Conservation (phyloP, 2,329 filamentous ascomycete species). For the Coniosporium tulheliwenetii region DNA sequence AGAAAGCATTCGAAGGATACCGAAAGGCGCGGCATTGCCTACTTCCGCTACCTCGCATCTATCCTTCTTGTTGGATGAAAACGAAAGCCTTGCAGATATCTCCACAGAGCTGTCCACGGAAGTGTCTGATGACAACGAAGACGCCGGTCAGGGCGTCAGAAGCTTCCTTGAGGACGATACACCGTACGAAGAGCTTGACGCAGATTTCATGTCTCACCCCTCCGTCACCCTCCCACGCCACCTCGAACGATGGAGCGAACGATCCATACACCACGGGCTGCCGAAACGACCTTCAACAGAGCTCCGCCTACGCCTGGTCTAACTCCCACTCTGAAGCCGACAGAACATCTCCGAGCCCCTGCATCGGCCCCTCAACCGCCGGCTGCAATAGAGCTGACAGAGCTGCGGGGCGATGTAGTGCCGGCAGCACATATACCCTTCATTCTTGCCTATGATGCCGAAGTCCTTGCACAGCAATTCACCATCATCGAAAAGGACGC, state of each 20-base stretch:
- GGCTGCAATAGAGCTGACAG: conserved; percentile 10
- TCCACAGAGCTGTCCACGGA: conserved; percentile 36
- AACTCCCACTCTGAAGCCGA: conserved; percentile 4
- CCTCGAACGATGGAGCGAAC: conserved; percentile 22
- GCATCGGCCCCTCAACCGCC: not conserved
- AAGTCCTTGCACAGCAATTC: conserved; percentile 66
- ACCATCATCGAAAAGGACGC: conserved; percentile 78
- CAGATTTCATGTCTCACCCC: conserved; percentile 13
- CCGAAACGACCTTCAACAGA: no score
- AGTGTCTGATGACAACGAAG: conserved; percentile 26
- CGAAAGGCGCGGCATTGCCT: conserved; percentile 25
- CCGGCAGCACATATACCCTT: conserved; percentile 55
- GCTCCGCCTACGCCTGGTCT: no score
- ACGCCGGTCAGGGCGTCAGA: conserved; percentile 21
- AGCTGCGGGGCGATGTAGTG: conserved; percentile 6
- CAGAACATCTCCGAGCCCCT: not conserved
- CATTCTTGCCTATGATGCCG: conserved; percentile 65
- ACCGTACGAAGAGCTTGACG: conserved; percentile 16
- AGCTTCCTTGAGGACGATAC: conserved; percentile 35
- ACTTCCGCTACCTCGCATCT: conserved; percentile 13
- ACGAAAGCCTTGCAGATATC: conserved; percentile 38
- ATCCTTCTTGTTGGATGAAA: conserved; percentile 38
- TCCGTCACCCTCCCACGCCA: conserved; percentile 25
- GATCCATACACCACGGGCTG: conserved; percentile 2
- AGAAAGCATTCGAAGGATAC: conserved; percentile 33